Evolutionary conservation across 1,139 yeast species (phyloP).

Genomic region (Yamadazyma triangularis): DNA sequence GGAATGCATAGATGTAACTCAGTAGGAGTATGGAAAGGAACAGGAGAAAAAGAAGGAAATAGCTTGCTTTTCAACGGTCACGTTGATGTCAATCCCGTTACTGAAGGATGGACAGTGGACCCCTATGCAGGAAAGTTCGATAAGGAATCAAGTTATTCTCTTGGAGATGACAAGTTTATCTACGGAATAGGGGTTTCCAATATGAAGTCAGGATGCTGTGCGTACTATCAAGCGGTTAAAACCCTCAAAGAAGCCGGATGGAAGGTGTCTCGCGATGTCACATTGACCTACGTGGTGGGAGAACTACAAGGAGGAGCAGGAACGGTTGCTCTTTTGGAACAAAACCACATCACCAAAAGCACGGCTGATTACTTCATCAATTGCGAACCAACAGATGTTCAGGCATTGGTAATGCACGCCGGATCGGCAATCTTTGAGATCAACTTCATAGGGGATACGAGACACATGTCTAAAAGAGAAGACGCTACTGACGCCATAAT

Average conservation of each 20-base stretch:
- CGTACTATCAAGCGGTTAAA: conserved; percentile 22
- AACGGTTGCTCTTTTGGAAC: conserved; percentile 12
- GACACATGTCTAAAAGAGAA: conserved; percentile 13
- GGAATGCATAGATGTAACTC: conserved; percentile 18
- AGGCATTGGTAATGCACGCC: conserved; percentile 12
- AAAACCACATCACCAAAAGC: conserved; percentile 8
- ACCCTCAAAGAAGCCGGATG: conserved; percentile 14
- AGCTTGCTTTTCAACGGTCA: conserved; percentile 20
- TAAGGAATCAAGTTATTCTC: conserved; percentile 7
- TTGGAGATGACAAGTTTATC: conserved; percentile 11
- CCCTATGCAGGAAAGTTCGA: conserved; percentile 19
- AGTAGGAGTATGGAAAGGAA: conserved; percentile 20
- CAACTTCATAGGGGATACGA: conserved; percentile 12
- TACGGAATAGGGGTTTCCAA: conserved; percentile 23
- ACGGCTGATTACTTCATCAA: conserved; percentile 12
- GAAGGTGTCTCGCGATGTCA: conserved; percentile 12
- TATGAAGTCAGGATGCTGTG: conserved; percentile 23
- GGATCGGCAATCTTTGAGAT: conserved; percentile 13
- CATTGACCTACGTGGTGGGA: conserved; percentile 12
- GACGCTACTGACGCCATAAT: conserved; percentile 13
- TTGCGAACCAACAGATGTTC: conserved; percentile 13
- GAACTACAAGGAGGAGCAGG: conserved; percentile 16
- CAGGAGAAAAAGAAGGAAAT: conserved; percentile 11
- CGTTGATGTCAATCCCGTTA: conserved; percentile 22
- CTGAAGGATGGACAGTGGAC: conserved; percentile 24